phyloP scores from a whole-genome alignment of 495 filamentous ascomycete genomes.

The Xanthoparmelia taractica region DNA sequence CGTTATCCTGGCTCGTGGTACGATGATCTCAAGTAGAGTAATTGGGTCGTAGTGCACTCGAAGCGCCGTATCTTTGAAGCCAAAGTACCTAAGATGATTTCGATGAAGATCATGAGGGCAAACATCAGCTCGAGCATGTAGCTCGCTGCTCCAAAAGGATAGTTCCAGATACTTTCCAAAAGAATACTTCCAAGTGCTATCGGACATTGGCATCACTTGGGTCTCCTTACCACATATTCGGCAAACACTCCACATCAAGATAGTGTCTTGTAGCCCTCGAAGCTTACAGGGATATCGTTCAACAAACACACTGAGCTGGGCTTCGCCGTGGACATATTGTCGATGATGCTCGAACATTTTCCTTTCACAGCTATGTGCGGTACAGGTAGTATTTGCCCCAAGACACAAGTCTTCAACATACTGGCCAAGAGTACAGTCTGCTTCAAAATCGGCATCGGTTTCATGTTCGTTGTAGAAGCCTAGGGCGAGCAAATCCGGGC shows the following conservation, averaged over 20 bases:
- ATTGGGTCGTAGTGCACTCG: slow-evolving; percentile 88
- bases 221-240: slow-evolving; percentile 86
- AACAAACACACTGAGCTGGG: slow-evolving; percentile 81
- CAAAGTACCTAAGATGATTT: slow-evolving; percentile 88
- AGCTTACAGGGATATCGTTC: slow-evolving; percentile 66
- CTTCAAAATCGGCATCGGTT: slow-evolving; percentile 58
- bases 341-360: slow-evolving; percentile 90
- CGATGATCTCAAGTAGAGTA: slow-evolving; percentile 89
- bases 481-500: slow-evolving; percentile 76
- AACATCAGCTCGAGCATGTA: slow-evolving; percentile 70
- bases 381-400: slow-evolving; percentile 64
- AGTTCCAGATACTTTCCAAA: slow-evolving; percentile 97
- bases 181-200: slow-evolving; percentile 95
- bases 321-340: slow-evolving; percentile 95
- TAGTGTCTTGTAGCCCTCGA: slow-evolving; percentile 63
- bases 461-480: slow-evolving; percentile 90
- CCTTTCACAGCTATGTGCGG: slow-evolving; percentile 75
- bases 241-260: slow-evolving; percentile 97
- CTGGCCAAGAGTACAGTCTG: slow-evolving; percentile 88
- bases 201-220: slow-evolving; percentile 85
- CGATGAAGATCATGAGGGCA: slow-evolving; percentile 91
- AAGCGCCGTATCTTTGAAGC: slow-evolving; percentile 74
- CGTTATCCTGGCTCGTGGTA: slow-evolving; percentile 78
- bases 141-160: slow-evolving; percentile 84
- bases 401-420: slow-evolving; percentile 90